Percentiles rank a stretch among this genome's conserved stretches.
Conservation (phyloP, 2,329 filamentous ascomycete species). For the Fusarium duplospermum region DNA sequence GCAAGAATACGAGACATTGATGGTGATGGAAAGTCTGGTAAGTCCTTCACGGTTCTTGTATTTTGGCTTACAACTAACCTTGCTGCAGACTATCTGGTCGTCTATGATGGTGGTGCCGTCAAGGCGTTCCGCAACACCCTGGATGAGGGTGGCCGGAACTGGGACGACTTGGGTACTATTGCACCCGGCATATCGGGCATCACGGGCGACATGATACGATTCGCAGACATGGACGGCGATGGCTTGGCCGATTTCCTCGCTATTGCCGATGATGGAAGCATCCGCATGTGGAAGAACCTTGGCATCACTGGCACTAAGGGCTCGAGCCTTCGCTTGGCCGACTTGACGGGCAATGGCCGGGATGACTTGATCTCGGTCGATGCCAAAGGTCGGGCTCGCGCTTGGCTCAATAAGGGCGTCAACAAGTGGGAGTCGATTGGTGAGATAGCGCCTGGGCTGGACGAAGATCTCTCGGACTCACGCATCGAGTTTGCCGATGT, state of each 20-base stretch:
- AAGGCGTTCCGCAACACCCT: not conserved
- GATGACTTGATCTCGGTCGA: slow-evolving; percentile 8
- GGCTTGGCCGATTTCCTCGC: slow-evolving; percentile 30
- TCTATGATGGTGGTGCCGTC: slow-evolving; percentile 33
- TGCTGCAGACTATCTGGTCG: slow-evolving; percentile 24
- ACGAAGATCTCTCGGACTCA: slow-evolving; percentile 7
- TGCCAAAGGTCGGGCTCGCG: not conserved
- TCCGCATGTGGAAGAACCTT: slow-evolving; percentile 29
- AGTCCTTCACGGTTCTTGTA: not conserved
- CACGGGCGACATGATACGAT: slow-evolving; percentile 2
- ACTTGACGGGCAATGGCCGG: not conserved
- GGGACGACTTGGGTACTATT: not conserved
- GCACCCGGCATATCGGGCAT: not conserved
- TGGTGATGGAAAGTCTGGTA: not conserved
- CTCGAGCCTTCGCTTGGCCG: not conserved
- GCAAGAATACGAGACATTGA: slow-evolving; percentile 1
- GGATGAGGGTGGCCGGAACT: not conserved
- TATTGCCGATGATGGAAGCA: slow-evolving; percentile 2
- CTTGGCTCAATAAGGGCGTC: slow-evolving; percentile 17
- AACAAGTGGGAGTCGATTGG: slow-evolving; percentile 2
- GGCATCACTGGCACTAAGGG: not conserved
- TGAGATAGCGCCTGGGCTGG: slow-evolving; percentile 6
- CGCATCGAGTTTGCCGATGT: slow-evolving; percentile 11
- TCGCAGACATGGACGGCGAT: slow-evolving; percentile 29
- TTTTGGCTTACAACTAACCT: not conserved